Evolutionary conservation across 1,284 basidiomycete genomes (phyloP).

Genomic region (Pseudozyma flocculosa): DNA sequence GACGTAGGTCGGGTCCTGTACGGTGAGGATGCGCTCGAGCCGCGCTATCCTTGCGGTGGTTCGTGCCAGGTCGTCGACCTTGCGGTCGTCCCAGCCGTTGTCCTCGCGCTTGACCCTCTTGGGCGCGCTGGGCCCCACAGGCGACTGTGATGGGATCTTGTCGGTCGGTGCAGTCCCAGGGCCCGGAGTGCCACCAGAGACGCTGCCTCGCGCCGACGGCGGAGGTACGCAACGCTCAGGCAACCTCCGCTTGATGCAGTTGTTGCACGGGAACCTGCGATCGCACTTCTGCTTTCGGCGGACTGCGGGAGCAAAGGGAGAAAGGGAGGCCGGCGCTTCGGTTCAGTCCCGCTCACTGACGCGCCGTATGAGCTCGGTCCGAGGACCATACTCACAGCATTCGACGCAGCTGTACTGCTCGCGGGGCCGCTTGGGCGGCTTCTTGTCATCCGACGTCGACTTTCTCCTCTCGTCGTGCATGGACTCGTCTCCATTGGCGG

Average conservation of each 20-base stretch:
- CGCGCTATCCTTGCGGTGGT: slow-evolving; percentile 28
- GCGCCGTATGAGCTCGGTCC: too few species aligned
- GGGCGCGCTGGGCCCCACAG: not conserved
- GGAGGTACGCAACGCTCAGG: slow-evolving; percentile 36
- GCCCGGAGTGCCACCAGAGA: slow-evolving; percentile 5
- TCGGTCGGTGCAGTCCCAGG: not conserved
- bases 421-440: slow-evolving; percentile 20
- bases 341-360: too few species aligned
- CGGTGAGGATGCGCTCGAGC: slow-evolving; percentile 25
- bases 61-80: slow-evolving; percentile 25
- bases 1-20: slow-evolving; percentile 25
- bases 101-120: slow-evolving; percentile 18
- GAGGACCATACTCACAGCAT: slow-evolving; percentile 20
- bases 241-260: slow-evolving; percentile 38
- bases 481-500: too few species aligned
- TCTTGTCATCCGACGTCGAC: slow-evolving; percentile 14
- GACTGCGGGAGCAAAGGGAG: slow-evolving; percentile 7
- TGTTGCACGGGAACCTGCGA: slow-evolving; percentile 38
- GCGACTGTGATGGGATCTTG: not conserved
- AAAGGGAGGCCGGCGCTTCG: too few species aligned
- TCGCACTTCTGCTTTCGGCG: slow-evolving; percentile 44
- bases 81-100: slow-evolving; percentile 25
- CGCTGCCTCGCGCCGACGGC: slow-evolving; percentile 13
- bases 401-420: slow-evolving; percentile 41
- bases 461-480: not conserved